Evolutionary conservation across 192 early-diverging fungal species (phyloP).

Genomic region (Chytriomyces confervae): DNA sequence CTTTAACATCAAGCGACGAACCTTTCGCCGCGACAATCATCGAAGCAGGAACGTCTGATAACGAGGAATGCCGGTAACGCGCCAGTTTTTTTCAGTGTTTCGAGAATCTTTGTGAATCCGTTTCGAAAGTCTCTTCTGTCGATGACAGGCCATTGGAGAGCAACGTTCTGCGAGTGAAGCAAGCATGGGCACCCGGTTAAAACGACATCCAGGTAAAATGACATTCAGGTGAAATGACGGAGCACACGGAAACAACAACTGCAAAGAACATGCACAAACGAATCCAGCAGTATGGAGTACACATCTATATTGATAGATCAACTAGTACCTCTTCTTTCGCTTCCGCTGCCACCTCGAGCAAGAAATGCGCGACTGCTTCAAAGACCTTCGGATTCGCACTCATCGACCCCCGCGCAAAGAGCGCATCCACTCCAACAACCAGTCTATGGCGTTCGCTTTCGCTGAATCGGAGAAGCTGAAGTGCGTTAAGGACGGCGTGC

Average conservation of each 20-base stretch:
- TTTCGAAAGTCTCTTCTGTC: constrained; percentile 46
- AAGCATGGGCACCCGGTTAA: no score
- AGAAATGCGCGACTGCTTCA: constrained; percentile 13
- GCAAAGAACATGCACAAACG: not conserved
- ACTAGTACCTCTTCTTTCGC: not conserved
- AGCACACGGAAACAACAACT: not conserved
- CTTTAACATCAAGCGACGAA: not conserved
- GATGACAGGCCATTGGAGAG: constrained; percentile 32
- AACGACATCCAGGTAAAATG: no score
- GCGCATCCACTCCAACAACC: not conserved
- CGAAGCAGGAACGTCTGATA: constrained; percentile 39
- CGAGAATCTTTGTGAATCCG: constrained; percentile 37
- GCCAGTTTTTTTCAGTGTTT: constrained; percentile 45
- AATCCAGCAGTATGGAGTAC: not conserved
- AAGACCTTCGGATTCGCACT: constrained; percentile 29
- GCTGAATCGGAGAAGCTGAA: not conserved
- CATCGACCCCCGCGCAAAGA: not conserved
- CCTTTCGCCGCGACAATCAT: constrained; percentile 49
- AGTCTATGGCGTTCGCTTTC: no score
- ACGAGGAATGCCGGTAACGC: constrained; percentile 33
- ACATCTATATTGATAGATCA: not conserved
- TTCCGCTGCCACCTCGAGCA: not conserved
- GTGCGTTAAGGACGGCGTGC: not conserved
- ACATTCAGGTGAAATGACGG: no score
- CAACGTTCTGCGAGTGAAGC: no score